Evolutionary conservation across 1,139 yeast species (phyloP).

Genomic region (Blastobotrys apis): DNA sequence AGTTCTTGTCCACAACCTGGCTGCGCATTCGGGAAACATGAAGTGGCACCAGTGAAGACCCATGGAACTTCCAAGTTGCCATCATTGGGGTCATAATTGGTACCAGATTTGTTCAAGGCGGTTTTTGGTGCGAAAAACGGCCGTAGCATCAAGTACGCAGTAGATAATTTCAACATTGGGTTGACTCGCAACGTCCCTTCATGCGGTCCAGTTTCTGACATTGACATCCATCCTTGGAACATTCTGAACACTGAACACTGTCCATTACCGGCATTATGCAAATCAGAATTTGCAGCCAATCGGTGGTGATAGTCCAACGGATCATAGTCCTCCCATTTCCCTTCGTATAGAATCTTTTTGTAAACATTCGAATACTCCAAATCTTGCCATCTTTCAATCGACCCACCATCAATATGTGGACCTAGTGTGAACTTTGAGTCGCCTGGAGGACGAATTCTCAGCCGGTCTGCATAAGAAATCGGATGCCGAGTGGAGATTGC

Average conservation of each 20-base stretch:
- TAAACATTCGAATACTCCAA: constrained; percentile 41
- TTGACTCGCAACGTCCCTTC: constrained; percentile 45
- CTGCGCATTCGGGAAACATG: constrained; percentile 20
- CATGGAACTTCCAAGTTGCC: constrained; percentile 20
- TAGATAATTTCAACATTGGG: constrained; percentile 37
- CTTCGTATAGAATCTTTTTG: constrained; percentile 39
- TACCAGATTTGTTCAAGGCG: constrained; percentile 22
- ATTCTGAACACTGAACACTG: constrained; percentile 40
- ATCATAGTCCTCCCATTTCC: constrained; percentile 47
- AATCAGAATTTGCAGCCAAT: constrained; percentile 37
- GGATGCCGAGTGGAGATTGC: constrained; percentile 33
- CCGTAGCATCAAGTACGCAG: constrained; percentile 43
- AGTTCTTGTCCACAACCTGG: constrained; percentile 37
- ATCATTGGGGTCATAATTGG: constrained; percentile 17
- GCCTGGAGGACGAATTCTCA: constrained; percentile 48
- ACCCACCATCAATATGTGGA: constrained; percentile 46
- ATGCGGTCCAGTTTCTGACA: constrained; percentile 39
- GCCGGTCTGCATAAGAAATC: constrained; percentile 52
- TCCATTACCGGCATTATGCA: constrained; percentile 41
- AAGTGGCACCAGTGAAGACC: constrained; percentile 24
- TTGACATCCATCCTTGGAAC: constrained; percentile 49
- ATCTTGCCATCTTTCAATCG: constrained; percentile 48
- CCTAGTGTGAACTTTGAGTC: constrained; percentile 36
- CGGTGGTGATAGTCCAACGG: constrained; percentile 42
- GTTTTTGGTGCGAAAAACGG: constrained; percentile 41